A percentile compares a stretch with the other conserved stretches of the same genome.
Conservation (phyloP, 768 basidiomycete species). For the Podaxis sp. region DNA sequence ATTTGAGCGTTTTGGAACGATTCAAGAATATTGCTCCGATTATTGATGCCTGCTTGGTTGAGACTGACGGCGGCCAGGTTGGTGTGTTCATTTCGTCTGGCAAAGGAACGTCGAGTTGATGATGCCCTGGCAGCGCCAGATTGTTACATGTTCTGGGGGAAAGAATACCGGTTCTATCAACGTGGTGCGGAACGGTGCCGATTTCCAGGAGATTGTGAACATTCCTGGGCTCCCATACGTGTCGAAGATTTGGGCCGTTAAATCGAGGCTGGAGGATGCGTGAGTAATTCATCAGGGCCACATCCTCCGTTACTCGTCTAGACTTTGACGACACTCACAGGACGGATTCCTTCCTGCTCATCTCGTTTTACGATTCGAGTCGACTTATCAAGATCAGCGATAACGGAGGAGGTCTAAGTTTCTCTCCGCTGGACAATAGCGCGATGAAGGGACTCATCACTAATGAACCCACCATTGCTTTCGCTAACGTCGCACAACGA, state of each 20-base stretch:
- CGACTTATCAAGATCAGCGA: conserved; percentile 51
- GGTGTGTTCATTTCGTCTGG: conserved; percentile 17
- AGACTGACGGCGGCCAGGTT: conserved; percentile 72
- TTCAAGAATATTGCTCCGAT: conserved; percentile 85
- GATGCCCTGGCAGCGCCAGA: conserved; percentile 51
- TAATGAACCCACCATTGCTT: conserved; percentile 58
- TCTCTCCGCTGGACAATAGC: conserved; percentile 36
- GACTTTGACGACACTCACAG: conserved; percentile 30
- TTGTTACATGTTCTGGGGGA: conserved; percentile 86
- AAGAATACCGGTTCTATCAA: conserved; percentile 75
- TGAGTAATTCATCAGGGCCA: conserved; percentile 32
- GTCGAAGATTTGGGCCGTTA: conserved; percentile 64
- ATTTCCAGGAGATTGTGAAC: conserved; percentile 64
- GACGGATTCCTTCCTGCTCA: conserved; percentile 53
- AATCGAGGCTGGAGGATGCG: conserved; percentile 45
- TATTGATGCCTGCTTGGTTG: conserved; percentile 74
- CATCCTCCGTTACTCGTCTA: conserved; percentile 8
- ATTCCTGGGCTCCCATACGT: conserved; percentile 58
- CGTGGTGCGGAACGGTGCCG: conserved; percentile 78
- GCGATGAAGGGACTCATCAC: conserved; percentile 43
- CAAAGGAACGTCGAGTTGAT: not conserved
- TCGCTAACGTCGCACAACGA: conserved; percentile 52
- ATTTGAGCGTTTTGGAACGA: conserved; percentile 59
- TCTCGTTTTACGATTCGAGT: conserved; percentile 58
- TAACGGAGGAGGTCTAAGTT: conserved; percentile 37